Base-by-base conservation (phyloP, 202 grass and related monocot species). In the Panicum hallii region DNA sequence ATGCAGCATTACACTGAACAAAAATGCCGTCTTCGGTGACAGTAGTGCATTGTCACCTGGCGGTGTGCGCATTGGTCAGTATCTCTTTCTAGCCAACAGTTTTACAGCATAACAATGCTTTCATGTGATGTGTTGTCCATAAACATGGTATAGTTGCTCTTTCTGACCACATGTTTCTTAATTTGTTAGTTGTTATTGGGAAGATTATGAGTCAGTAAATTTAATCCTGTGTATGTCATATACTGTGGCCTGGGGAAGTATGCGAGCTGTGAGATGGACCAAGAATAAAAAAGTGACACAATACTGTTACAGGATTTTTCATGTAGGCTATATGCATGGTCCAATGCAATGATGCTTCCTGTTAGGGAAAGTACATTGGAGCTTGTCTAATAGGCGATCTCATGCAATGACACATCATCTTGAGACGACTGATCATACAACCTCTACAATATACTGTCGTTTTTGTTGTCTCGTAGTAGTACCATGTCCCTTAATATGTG, bases 21-120 rank as follows among this genome's bases (percentile, higher is more conserved):
- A 99, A 78, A 97, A 99, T 91, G 93, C 97, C 32, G 97, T 99
- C 66, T 99, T 99, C 43, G 97, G 97, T 60, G 97, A 99, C 77
- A 99, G 91, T 79, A 99, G 97, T 82, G 97, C 97, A 34, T 85
- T 99, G 73, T 66, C 93, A 91, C 97, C 93, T 3, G 97, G 97
- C 47, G 97, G 97, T 50, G 91, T 99, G 15, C 97, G 93, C 55
- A 91, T 99, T 75, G 93, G 97, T 99, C 41, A 90, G 97, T 72
- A 79, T 80, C 74, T 55, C 34, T 55, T 73, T 46, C 67, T 11
- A 67, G 13, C 10, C 17, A 81, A 54, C 11, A 46, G 4, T 65
- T 56, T 86, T 40, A 44, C 20, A 54, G 5, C 16, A 53, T 75
- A 52, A 66, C 11, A 49, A 13, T 54, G 3, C 19, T 44, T 66